Evolutionary conservation across 2,329 filamentous ascomycete genomes (phyloP).

Genomic region (Seiridium unicorne): DNA sequence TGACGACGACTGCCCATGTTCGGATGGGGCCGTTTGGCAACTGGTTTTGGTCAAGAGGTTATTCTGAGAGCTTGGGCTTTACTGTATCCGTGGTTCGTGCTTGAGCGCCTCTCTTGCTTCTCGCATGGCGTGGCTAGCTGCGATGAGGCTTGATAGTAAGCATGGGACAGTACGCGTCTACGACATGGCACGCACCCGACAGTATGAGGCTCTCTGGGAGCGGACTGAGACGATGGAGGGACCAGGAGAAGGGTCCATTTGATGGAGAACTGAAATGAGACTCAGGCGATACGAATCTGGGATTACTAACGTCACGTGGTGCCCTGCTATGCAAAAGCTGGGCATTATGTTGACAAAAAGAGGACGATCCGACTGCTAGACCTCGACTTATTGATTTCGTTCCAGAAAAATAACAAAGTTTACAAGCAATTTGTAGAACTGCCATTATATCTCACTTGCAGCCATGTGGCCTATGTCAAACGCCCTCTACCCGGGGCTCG

Average conservation of each 20-base stretch:
- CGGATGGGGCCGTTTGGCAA: too few species aligned
- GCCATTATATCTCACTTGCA: neutral
- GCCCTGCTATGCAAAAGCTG: too few species aligned
- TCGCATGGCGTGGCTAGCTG: neutral
- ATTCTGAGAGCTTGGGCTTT: neutral
- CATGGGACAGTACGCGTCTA: neutral
- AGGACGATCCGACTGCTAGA: neutral
- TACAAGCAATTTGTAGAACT: neutral
- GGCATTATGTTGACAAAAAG: neutral
- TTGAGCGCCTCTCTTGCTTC: neutral
- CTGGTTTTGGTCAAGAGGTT: too few species aligned
- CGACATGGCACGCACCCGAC: neutral
- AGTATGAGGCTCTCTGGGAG: too few species aligned
- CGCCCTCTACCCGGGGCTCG: constrained; percentile 9
- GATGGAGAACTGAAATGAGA: neutral
- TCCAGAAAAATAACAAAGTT: neutral
- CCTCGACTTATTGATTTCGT: neutral
- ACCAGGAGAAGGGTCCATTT: neutral
- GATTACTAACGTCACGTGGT: neutral
- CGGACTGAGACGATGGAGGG: too few species aligned
- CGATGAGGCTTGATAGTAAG: neutral
- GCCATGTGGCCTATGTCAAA: constrained; percentile 9
- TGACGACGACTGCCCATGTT: too few species aligned
- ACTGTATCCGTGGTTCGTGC: neutral
- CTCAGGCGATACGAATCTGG: neutral